Evolutionary conservation across 2,329 filamentous ascomycete species (phyloP).

Genomic region (Aspergillus oerlinghausenensis): DNA sequence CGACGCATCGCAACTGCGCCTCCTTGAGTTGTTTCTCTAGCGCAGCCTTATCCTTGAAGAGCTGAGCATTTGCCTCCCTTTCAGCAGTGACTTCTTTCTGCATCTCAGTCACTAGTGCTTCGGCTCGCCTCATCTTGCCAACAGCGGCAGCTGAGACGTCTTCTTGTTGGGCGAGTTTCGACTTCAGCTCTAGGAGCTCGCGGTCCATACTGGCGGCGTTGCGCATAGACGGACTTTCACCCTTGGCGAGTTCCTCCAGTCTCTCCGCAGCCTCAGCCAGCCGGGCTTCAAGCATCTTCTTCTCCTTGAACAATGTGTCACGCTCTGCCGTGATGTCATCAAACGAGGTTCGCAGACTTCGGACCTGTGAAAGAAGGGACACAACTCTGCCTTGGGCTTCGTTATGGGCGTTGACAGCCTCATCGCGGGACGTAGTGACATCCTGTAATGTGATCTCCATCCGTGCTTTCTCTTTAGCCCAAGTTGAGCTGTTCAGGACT

Average conservation of each 20-base stretch:
- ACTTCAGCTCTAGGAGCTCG: slow-evolving; percentile 84
- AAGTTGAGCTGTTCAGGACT: slow-evolving; percentile 93
- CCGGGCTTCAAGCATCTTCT: slow-evolving; percentile 79
- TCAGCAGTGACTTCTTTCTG: slow-evolving; percentile 89
- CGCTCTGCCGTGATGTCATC: slow-evolving; percentile 84
- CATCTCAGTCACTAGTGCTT: slow-evolving; percentile 79
- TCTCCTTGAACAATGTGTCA: slow-evolving; percentile 80
- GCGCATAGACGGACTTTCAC: slow-evolving; percentile 80
- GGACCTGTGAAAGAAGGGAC: slow-evolving; percentile 81
- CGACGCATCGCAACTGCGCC: slow-evolving; percentile 80
- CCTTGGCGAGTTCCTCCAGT: slow-evolving; percentile 79
- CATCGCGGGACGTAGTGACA: slow-evolving; percentile 84
- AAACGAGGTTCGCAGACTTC: slow-evolving; percentile 73
- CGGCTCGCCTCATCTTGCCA: slow-evolving; percentile 93
- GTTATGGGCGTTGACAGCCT: slow-evolving; percentile 88
- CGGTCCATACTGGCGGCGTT: slow-evolving; percentile 85
- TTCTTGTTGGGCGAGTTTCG: slow-evolving; percentile 83
- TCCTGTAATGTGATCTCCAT: slow-evolving; percentile 86
- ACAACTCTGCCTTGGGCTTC: slow-evolving; percentile 94
- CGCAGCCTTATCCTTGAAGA: slow-evolving; percentile 84
- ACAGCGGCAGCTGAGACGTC: slow-evolving; percentile 87
- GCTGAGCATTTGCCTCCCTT: slow-evolving; percentile 71
- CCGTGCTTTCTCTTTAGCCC: slow-evolving; percentile 95
- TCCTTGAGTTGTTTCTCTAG: slow-evolving; percentile 90
- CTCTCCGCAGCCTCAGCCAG: slow-evolving; percentile 83